Evolutionary conservation across 2,329 filamentous ascomycete species (phyloP), one percentile per base, ranked within the genome.

Genomic region (Diaporthe helianthi): DNA sequence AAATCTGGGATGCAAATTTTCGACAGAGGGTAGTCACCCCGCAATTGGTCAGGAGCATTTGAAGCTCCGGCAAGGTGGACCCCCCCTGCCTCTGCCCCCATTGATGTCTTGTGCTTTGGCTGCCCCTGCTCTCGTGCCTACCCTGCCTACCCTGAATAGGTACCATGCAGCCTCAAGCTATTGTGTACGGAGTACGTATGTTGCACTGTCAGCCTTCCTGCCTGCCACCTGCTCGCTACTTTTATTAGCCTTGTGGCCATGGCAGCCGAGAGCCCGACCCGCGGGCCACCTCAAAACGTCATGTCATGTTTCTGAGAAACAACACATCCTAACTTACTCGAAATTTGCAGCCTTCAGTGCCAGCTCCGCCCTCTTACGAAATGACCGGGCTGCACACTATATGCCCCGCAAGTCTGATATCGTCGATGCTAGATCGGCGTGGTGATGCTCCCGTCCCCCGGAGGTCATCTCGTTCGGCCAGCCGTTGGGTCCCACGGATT

Each of bases 261-360:
- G 49, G 67, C 49, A 19, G 53, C 52, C 51, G 54, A 52, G 64
- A 69, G n/a, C 68, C 68, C 46, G 47, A 46, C 68, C 68, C 51
- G 64, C 64, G 53, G 54, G 54, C 49, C 29, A 55, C 58, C 51
- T 69, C 60, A 19, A 49, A 69, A 69, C 67, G 67, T 69, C 67
- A 65, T 65, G 51, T 65, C 60, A 52, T 49, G 44, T 49, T 58
- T 44, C 41, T n/a, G 24, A 46, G 33, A 55, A 67, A 67, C 24
- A 17, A 36, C 58, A 63, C 58, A 63, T 63, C 44, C 58, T 63
- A 41, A 63, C 58, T 24, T 63, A 29, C 44, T 49, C 44, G 44
- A 63, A 29, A 63, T 63, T 63, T 63, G 58, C 44, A 22, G 19
- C 58, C 58, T n/a, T 47, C 9, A 13, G 13, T 63, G 29, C 58